Conservation (phyloP, 345 rosid genomes). For the Populus deltoides region DNA sequence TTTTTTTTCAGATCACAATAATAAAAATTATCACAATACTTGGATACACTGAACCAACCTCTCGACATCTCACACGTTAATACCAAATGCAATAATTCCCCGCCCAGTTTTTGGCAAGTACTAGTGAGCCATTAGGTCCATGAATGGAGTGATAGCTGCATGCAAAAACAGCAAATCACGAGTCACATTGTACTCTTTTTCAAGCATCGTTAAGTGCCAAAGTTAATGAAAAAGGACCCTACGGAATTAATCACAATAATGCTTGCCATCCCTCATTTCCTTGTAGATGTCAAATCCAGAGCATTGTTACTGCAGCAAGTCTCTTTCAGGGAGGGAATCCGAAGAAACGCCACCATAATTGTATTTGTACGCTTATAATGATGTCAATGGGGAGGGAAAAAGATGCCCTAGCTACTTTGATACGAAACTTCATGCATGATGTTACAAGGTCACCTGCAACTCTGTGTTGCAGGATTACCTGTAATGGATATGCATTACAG, state of each 20-base stretch:
- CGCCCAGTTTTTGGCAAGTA: not conserved
- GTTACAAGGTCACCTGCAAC: no score
- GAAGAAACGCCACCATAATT: slow-evolving; percentile 19
- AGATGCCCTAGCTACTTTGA: not conserved
- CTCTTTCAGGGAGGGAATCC: slow-evolving; percentile 32
- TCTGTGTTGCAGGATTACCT: not conserved
- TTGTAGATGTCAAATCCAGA: not conserved
- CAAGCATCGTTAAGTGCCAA: not conserved
- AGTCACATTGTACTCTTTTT: no score
- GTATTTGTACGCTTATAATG: not conserved
- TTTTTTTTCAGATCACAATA: no score
- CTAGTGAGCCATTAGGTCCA: not conserved
- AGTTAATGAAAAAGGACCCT: slow-evolving; percentile 5
- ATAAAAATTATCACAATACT: no score
- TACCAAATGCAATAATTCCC: not conserved
- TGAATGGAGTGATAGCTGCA: not conserved
- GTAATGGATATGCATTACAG: not conserved
- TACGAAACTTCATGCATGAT: not conserved
- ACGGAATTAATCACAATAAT: no score
- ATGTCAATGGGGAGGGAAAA: not conserved
- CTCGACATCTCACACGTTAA: not conserved
- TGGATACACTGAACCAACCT: no score
- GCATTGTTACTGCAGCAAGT: not conserved
- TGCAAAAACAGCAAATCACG: not conserved
- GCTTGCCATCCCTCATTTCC: not conserved